Base-by-base conservation (phyloP, 2,329 filamentous ascomycete genomes). In the Aschersonia sp. region DNA sequence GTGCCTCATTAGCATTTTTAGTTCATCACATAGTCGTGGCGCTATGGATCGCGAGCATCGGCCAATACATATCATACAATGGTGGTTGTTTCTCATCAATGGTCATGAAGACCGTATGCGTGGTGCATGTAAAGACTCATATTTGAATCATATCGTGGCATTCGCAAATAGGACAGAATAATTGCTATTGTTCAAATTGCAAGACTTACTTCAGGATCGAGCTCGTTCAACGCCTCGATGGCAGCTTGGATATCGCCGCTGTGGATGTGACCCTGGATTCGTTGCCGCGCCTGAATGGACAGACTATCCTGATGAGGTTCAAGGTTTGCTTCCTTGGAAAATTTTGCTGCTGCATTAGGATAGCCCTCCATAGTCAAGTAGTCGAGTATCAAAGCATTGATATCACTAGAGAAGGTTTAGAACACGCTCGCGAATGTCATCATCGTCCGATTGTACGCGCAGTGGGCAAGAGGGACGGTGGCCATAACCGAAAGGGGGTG, bases 361-460 rank as follows among this genome's bases (percentile, higher is more conserved):
- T 97, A 98, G 46, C 92, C 92, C 67, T 95, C 91, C 64, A 88
- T 91, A 50, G 94, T 91, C 52, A 98, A 77, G 64, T 98, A 98
- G 69, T 98, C 91, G 72, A 98, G 84, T 53, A 98, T 89, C 58
- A 98, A 69, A 48, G 84, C 82, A 64, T 98, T 97, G 63, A 98
- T 92, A 61, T 97, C 89, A 67, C 92, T 98, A 58, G 57, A 38
- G 6, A 20, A 20, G 20, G 20, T 20, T 20, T 20, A 20, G 20
- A 20, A 20, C 20, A 20, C 20, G 20, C 20, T 20, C 20, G 20
- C 20, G 20, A 20, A 20, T 20, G 20, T 20, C 20, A 20, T 20
- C 20, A 20, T 20, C 20, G 20, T 20, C 20, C 20, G 20, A 20
- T 20, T 20, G 20, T 20, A 20, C 20, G 20, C 20, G 20, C 20